These are phyloP conservation scores for Auricularia cornea DNA, from an alignment of 768 basidiomycete genomes.

Conservation along the genomic window DNA sequence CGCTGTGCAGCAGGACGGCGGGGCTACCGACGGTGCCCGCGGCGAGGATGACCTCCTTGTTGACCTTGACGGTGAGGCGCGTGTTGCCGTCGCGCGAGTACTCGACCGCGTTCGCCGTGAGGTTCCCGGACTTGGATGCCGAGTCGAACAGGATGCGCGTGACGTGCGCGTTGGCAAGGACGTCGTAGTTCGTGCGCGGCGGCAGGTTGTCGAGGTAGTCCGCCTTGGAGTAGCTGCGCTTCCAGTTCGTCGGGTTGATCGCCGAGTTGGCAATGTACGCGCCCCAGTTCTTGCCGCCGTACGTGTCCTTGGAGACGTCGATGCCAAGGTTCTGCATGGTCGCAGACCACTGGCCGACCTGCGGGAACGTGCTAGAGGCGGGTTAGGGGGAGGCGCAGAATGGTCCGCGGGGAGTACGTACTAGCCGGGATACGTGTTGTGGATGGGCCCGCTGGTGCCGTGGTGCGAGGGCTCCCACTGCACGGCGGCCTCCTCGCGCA, in stretches of 20 bases:
- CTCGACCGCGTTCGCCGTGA: slow-evolving; percentile 39
- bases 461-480: slow-evolving; percentile 36
- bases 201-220: slow-evolving; percentile 60
- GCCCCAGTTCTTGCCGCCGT: slow-evolving; percentile 42
- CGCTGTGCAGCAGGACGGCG: slow-evolving; percentile 47
- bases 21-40: slow-evolving; percentile 47
- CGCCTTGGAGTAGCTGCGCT: slow-evolving; percentile 55
- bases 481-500: slow-evolving; percentile 36
- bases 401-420: not conserved
- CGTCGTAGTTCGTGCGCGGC: slow-evolving; percentile 52
- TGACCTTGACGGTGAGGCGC: slow-evolving; percentile 41
- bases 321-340: slow-evolving; percentile 1
- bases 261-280: slow-evolving; percentile 46
- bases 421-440: slow-evolving; percentile 24
- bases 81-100: slow-evolving; percentile 32
- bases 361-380: not conserved
- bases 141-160: slow-evolving; percentile 41
- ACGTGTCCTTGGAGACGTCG: slow-evolving; percentile 24
- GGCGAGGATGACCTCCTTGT: slow-evolving; percentile 49
- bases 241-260: slow-evolving; percentile 57
- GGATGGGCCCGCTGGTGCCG: slow-evolving; percentile 45
- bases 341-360: not conserved
- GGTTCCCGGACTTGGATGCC: slow-evolving; percentile 21
- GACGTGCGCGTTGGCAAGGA: slow-evolving; percentile 53
- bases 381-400: not conserved